Evolutionary conservation across 1,139 yeast species (phyloP).

Genomic region (Taphrina confusa): DNA sequence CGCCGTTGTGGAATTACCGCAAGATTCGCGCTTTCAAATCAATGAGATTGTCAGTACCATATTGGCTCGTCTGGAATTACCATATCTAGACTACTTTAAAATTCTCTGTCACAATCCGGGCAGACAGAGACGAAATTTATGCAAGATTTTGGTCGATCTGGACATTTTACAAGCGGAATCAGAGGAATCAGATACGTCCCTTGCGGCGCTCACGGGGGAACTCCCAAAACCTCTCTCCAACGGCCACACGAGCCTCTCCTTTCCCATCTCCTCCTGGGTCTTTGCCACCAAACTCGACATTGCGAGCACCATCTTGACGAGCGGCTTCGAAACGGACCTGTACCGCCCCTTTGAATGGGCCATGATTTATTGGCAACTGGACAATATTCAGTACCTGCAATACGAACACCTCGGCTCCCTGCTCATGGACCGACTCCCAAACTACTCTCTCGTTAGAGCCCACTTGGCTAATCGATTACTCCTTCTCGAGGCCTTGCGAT

Average conservation of each 20-base stretch:
- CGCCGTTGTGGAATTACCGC: constrained; percentile 15
- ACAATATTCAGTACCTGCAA: constrained; percentile 12
- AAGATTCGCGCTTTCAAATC: constrained; percentile 10
- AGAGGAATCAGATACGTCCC: constrained; percentile 22
- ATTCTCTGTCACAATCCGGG: constrained; percentile 72
- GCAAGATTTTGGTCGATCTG: constrained; percentile 62
- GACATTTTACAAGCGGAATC: constrained; percentile 71
- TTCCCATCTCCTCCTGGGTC: constrained; percentile 69
- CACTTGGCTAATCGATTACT: constrained; percentile 6
- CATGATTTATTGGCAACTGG: constrained; percentile 64
- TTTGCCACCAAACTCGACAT: constrained; percentile 63
- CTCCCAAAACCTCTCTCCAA: constrained; percentile 6
- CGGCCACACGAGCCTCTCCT: constrained; percentile 43
- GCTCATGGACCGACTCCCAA: constrained; percentile 13
- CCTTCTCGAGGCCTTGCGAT: constrained; percentile 3
- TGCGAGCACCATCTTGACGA: constrained; percentile 71
- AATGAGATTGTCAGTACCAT: constrained; percentile 4
- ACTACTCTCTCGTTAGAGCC: neutral
- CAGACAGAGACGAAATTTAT: constrained; percentile 73
- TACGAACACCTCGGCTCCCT: constrained; percentile 7
- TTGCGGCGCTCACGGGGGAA: constrained; percentile 13
- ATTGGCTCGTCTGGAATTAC: constrained; percentile 14
- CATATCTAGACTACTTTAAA: constrained; percentile 51
- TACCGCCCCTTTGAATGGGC: constrained; percentile 72
- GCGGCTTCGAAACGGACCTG: constrained; percentile 75